Base-by-base conservation (phyloP, 305 asterid species). In the Petunia hybrid region DNA sequence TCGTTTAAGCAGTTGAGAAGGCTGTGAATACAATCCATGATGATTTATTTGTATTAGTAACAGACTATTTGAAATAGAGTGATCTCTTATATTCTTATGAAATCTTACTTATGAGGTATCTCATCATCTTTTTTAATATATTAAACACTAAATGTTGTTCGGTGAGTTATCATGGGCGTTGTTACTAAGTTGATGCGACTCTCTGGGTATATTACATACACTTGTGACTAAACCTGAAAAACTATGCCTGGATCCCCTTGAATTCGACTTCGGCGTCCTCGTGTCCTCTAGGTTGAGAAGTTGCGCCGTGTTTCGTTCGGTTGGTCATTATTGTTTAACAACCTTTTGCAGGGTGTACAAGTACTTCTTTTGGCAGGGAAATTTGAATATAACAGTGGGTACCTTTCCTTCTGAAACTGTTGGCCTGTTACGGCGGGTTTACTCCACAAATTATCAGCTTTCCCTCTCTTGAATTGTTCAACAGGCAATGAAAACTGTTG, bases 291-390 rank as follows among this genome's bases (percentile, higher is more conserved):
- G 53, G 42, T 70, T 70, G 60, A 71, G 78, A 71, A 71, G 78
- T 13, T 35, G 4, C 48, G 35, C 45, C 45, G 35, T 35, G 48
- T 3, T 10, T 71, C 12, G 53, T 71, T 71, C 43, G 12, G 77
- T 5, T 46, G 6, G 5, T 71, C 43, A 71, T 71, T 51, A 48
- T 73, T 31, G 62, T 51, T 51, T 51, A 35, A 73, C 78, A 51
- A 62, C 45, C 7, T 35, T 35, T 73, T 48, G 97, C 85, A 91
- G 99, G 87, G 93, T 87, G 84, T 96, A 96, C 91, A 94, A 88
- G 89, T 96, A 96, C 90, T 92, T 91, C 88, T 96, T 96, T 83
- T 94, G 99, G 99, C 87, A 88, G 85, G 95, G 88, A 75, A 89
- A 89, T 78, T 86, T 94, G 83, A 84, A 96, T 85, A 88, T 92